A percentile compares a stretch with the other conserved stretches of the same genome.
phyloP scores from a whole-genome alignment of 2,329 filamentous ascomycete species.

The Diaporthe sp. region DNA sequence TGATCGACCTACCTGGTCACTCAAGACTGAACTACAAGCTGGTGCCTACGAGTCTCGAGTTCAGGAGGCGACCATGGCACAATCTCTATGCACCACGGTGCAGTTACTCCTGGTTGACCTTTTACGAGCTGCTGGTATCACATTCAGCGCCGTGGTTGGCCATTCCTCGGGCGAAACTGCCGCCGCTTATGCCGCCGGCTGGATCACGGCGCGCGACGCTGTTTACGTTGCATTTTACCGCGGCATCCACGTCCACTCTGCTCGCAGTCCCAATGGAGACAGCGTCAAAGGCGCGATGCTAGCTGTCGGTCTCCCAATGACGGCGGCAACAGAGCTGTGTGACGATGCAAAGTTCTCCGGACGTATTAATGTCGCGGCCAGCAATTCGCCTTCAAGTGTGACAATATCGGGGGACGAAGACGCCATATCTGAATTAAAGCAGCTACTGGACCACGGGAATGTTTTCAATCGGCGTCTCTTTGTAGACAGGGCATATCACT shows the following conservation, averaged over 20 bases:
- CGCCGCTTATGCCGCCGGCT: conserved; percentile 22
- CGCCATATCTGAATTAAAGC: conserved; percentile 41
- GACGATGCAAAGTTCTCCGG: conserved; percentile 37
- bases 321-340: conserved; percentile 34
- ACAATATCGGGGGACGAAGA: conserved; percentile 43
- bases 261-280: background rate
- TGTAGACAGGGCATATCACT: conserved; percentile 54
- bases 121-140: conserved; percentile 38
- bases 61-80: conserved; percentile 13
- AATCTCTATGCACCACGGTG: conserved; percentile 48
- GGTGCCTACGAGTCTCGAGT: conserved; percentile 19
- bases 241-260: background rate
- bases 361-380: conserved; percentile 39
- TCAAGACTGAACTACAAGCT: conserved; percentile 15
- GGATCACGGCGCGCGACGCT: conserved; percentile 35
- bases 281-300: conserved; percentile 15
- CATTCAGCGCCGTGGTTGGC: conserved; percentile 40
- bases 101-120: conserved; percentile 51
- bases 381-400: conserved; percentile 42
- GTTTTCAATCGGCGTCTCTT: conserved; percentile 45
- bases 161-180: conserved; percentile 40
- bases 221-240: conserved; percentile 41
- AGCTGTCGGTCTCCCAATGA: background rate
- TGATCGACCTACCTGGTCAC: conserved; percentile 23
- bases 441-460: conserved; percentile 38